phyloP scores from a whole-genome alignment of 768 basidiomycete species.

The Tulasnella sp. region DNA sequence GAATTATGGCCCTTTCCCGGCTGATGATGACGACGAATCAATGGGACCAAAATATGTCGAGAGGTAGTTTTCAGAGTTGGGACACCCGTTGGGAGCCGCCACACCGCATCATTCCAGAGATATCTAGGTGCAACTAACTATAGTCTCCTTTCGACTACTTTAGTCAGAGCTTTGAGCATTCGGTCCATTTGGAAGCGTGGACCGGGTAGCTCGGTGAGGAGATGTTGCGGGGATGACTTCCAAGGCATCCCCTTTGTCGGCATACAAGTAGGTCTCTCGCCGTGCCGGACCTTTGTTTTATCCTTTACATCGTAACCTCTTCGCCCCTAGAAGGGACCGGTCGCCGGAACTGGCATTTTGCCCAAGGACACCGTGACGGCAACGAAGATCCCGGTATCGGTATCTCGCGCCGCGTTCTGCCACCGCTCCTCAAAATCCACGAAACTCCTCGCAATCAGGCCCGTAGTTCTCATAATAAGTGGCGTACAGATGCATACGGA shows the following conservation, averaged over 20 bases:
- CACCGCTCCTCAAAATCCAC: not conserved
- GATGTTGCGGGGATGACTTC: not conserved
- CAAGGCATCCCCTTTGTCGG: not conserved
- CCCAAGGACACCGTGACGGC: not conserved
- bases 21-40: not conserved
- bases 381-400: not conserved
- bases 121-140: not conserved
- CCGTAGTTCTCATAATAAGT: not conserved
- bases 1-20: not conserved
- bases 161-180: not conserved
- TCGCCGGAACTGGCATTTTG: not conserved
- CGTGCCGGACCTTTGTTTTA: no score
- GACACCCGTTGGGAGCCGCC: not conserved
- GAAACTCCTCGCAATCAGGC: not conserved
- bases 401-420: not conserved
- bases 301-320: no score
- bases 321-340: not conserved
- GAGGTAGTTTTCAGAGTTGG: not conserved
- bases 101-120: not conserved
- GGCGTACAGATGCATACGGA: not conserved
- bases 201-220: not conserved
- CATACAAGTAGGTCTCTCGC: not conserved
- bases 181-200: not conserved
- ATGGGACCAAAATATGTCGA: not conserved
- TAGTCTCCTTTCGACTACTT: not conserved